phyloP scores from a whole-genome alignment of 352 stramenopile species.

The Poterioochromonas sp. region DNA sequence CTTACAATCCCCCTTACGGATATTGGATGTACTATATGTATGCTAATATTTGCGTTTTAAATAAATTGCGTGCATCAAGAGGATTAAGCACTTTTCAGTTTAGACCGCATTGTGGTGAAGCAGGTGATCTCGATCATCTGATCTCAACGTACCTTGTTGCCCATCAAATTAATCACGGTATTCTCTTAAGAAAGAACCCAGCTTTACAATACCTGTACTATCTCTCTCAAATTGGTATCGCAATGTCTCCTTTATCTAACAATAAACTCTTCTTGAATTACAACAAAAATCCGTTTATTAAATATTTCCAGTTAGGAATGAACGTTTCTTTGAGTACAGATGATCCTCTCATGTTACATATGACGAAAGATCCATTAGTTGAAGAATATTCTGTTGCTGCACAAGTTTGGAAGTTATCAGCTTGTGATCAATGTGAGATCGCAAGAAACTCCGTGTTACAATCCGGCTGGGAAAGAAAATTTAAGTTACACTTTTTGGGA shows the following conservation, averaged over 20 bases:
- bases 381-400: slow-evolving; percentile 84
- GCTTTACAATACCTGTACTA: slow-evolving; percentile 98
- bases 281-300: slow-evolving; percentile 83
- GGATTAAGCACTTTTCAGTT: slow-evolving; percentile 62
- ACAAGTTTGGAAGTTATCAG: slow-evolving; percentile 81
- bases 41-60: slow-evolving; percentile 90
- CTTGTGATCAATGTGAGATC: slow-evolving; percentile 96
- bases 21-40: slow-evolving; percentile 95
- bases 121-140: slow-evolving; percentile 91
- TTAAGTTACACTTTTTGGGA: slow-evolving; percentile 93
- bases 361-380: slow-evolving; percentile 93
- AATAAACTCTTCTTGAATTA: slow-evolving; percentile 91
- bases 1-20: slow-evolving; percentile 78
- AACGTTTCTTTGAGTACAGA: slow-evolving; percentile 97
- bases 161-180: slow-evolving; percentile 95
- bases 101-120: slow-evolving; percentile 94
- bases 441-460: slow-evolving; percentile 95
- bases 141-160: slow-evolving; percentile 71
- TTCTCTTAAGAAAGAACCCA: slow-evolving; percentile 89
- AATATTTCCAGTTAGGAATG: slow-evolving; percentile 85
- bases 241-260: slow-evolving; percentile 84
- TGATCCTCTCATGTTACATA: slow-evolving; percentile 95
- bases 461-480: slow-evolving; percentile 91
- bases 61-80: slow-evolving; percentile 77
- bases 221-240: slow-evolving; percentile 87